Percentiles rank a stretch among this genome's conserved stretches.
phyloP scores from a whole-genome alignment of 140 eudicot genomes.

The Bidens hawaiensis region DNA sequence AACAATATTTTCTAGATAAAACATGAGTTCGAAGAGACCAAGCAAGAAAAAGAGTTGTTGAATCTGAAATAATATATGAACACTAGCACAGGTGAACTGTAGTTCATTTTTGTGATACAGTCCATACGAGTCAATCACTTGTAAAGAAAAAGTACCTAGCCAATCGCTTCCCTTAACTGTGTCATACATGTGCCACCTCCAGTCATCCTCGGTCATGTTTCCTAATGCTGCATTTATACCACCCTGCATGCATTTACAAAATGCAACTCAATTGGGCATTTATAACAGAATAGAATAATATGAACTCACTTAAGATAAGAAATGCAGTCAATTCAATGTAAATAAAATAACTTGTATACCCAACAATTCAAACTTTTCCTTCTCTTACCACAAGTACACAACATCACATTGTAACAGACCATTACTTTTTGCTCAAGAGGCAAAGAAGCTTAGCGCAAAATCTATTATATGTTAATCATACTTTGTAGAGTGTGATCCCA shows the following conservation, averaged over 20 bases:
- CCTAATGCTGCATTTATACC: conserved; percentile 98
- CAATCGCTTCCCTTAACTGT: conserved; percentile 98
- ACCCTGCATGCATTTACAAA: conserved; percentile 48
- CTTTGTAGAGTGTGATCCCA: background rate
- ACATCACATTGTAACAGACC: background rate
- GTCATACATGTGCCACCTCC: conserved; percentile 99
- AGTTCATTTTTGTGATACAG: conserved; percentile 1
- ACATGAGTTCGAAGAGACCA: conserved; percentile 4
- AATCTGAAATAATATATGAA: conserved; percentile 1
- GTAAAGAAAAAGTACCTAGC: conserved; percentile 53
- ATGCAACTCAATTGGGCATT: conserved; percentile 3
- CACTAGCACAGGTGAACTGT: background rate
- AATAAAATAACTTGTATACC: background rate
- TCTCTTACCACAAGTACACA: conserved; percentile 9
- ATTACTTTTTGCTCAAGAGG: background rate
- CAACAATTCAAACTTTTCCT: background rate
- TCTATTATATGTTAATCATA: background rate
- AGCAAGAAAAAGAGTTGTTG: background rate
- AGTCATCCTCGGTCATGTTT: conserved; percentile 91
- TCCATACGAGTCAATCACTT: background rate
- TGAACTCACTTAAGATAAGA: conserved; percentile 1
- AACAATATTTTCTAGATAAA: conserved; percentile 1
- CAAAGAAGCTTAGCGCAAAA: background rate
- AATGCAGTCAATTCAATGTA: background rate
- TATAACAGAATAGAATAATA: conserved; percentile 5